phyloP scores from a whole-genome alignment of 257 asterid species.

The Solanum tarapatanum region DNA sequence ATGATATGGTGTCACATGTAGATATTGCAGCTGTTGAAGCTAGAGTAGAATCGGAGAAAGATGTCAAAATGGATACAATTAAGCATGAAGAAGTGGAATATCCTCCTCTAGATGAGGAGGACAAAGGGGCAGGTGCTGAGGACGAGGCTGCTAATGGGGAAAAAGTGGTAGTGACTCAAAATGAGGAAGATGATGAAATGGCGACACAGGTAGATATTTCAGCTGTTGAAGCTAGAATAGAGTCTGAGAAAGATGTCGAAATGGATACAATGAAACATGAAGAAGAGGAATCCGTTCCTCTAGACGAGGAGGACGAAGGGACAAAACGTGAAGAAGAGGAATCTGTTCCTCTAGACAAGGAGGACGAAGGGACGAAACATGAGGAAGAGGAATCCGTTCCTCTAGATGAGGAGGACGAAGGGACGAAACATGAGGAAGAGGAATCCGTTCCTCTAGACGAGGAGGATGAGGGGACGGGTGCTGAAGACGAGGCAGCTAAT shows the following conservation, averaged over 20 bases:
- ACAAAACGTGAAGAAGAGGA: not conserved
- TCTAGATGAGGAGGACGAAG: conserved; percentile 16
- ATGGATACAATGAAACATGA: conserved; percentile 7
- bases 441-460: conserved; percentile 7
- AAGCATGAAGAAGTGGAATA: conserved; percentile 11
- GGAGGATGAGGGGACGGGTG: conserved; percentile 27
- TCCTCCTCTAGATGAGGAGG: not conserved
- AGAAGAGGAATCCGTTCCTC: conserved; percentile 4
- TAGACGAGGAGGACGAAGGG: conserved; percentile 16
- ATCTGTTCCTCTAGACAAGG: not conserved
- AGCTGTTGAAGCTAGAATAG: conserved; percentile 17
- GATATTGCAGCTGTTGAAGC: not conserved
- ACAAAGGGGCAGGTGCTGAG: conserved; percentile 31
- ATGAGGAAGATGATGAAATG: conserved; percentile 51
- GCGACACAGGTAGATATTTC: conserved; percentile 16
- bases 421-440: not conserved
- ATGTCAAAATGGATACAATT: conserved; percentile 10
- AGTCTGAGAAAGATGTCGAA: conserved; percentile 20
- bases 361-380: conserved; percentile 16
- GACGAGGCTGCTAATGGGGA: conserved; percentile 37
- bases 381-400: conserved; percentile 5
- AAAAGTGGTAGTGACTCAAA: conserved; percentile 5
- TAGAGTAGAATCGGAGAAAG: not conserved
- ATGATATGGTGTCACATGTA: not conserved
- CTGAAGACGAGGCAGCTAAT: conserved; percentile 39